Base-by-base conservation (phyloP, 345 rosid species). In the Laguncularia racemosa region DNA sequence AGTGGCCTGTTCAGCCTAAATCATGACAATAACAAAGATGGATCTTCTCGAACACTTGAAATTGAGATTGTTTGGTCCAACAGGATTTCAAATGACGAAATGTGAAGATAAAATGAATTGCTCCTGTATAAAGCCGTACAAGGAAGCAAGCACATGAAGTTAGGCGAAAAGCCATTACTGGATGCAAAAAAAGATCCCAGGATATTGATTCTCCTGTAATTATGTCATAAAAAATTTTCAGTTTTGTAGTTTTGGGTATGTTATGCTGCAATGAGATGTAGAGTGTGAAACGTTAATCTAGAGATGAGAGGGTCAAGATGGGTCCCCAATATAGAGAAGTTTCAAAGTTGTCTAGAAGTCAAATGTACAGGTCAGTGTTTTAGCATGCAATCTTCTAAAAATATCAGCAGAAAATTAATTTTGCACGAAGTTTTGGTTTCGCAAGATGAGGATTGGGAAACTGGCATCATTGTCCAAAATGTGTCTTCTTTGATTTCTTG, bases 31-130 rank as follows among this genome's bases (percentile, higher is more conserved):
- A 77, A 67, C 76, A 84, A 82, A 74, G 86, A 80, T 54, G 78
- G 79, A 12, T 78, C 86, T 56, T 80, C 85, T 43, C 78, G 88
- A 73, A 73, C 89, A 1, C 91, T 87, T 17, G 95, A 87, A 61
- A 76, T 87, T 57, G 91, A 84, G 74, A 87, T 87, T 67, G 61
- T 73, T 46, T 87, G 95, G 95, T 78, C 95, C 58, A 83, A 76
- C 61, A 71, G 81, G 54, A 60, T 68, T 3, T 57, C 70, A 7
- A 68, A 64, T 70, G 74, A 70, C 47, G 55, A 62, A 66, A 50
- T 57, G 21, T 63, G 38, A 49, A 53, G 57, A 20, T 20, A 16
- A 26, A 50, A 18, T 20, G 10, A 49, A 50, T 2, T 21, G 49
- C 28, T 59, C 8, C 62, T 3, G 11, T 45, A 48, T 20, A 33